Percentiles rank a stretch among this genome's conserved stretches.
These are phyloP conservation scores for Blastobotrys capitulatus DNA, from an alignment of 1,139 yeast species.

Conservation along the genomic window DNA sequence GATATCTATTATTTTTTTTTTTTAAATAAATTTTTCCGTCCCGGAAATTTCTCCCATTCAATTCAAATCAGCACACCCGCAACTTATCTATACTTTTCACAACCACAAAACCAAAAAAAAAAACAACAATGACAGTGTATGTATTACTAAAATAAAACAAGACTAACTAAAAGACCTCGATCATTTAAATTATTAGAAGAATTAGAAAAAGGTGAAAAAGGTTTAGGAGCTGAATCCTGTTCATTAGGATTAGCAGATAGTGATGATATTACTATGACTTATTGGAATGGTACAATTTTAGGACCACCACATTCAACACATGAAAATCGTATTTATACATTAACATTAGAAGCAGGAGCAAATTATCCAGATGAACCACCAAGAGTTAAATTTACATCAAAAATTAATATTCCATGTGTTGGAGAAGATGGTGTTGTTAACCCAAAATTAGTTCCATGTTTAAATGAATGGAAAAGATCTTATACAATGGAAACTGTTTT, in stretches of 20 bases:
- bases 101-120: too few relatives aligned
- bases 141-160: neutral
- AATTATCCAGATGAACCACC: constrained; percentile 91
- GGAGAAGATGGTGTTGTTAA: constrained; percentile 42
- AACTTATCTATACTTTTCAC: too few relatives aligned
- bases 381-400: constrained; percentile 66
- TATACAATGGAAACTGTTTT: constrained; percentile 90
- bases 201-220: constrained; percentile 96
- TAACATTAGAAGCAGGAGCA: constrained; percentile 76
- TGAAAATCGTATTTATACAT: constrained; percentile 87
- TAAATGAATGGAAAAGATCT: constrained; percentile 79
- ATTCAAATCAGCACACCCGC: too few relatives aligned
- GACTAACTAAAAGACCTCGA: constrained; percentile 57
- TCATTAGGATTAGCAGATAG: constrained; percentile 87
- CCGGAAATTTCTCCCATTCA: too few relatives aligned
- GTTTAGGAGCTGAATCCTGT: constrained; percentile 93
- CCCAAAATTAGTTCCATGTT: constrained; percentile 56
- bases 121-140: neutral
- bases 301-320: constrained; percentile 97
- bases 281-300: constrained; percentile 93
- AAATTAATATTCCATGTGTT: constrained; percentile 88
- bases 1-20: too few relatives aligned
- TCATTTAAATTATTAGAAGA: constrained; percentile 92
- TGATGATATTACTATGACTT: constrained; percentile 85
- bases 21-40: too few relatives aligned